These are phyloP conservation scores for Actinidia polygama DNA, from an alignment of 179 eudicot species.

Conservation along the genomic window DNA sequence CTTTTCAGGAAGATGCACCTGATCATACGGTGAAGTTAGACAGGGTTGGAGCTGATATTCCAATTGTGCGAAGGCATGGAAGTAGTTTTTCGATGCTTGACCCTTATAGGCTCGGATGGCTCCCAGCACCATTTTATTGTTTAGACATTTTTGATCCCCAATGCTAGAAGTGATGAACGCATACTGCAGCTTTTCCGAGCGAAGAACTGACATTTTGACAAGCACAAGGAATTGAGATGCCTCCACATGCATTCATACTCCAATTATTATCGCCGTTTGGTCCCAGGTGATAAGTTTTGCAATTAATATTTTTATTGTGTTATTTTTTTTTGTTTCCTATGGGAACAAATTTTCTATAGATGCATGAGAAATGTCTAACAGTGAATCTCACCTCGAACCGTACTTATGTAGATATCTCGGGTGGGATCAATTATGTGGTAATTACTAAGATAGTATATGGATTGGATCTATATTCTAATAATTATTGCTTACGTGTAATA, in stretches of 20 bases:
- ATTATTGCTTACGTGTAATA: slow-evolving; percentile 23
- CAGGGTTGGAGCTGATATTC: slow-evolving; percentile 95
- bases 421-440: not conserved
- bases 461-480: slow-evolving; percentile 7
- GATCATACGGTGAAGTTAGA: slow-evolving; percentile 98
- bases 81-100: slow-evolving; percentile 98
- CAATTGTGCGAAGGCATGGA: slow-evolving; percentile 97
- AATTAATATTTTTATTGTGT: not conserved
- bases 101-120: slow-evolving; percentile 96
- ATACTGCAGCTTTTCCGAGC: slow-evolving; percentile 97
- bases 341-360: slow-evolving; percentile 14
- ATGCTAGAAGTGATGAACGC: slow-evolving; percentile 98
- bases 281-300: slow-evolving; percentile 72
- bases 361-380: not conserved
- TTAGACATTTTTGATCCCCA: slow-evolving; percentile 89
- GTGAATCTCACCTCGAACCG: not conserved
- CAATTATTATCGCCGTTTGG: slow-evolving; percentile 93
- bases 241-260: slow-evolving; percentile 95
- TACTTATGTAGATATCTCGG: not conserved
- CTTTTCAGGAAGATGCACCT: slow-evolving; percentile 72
- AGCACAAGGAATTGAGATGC: slow-evolving; percentile 95
- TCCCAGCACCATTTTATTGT: slow-evolving; percentile 98
- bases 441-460: not conserved
- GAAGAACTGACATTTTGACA: slow-evolving; percentile 95
- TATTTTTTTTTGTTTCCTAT: not conserved